Conservation (phyloP, 805 yeast genomes). For the Metschnikowia lachancei region DNA sequence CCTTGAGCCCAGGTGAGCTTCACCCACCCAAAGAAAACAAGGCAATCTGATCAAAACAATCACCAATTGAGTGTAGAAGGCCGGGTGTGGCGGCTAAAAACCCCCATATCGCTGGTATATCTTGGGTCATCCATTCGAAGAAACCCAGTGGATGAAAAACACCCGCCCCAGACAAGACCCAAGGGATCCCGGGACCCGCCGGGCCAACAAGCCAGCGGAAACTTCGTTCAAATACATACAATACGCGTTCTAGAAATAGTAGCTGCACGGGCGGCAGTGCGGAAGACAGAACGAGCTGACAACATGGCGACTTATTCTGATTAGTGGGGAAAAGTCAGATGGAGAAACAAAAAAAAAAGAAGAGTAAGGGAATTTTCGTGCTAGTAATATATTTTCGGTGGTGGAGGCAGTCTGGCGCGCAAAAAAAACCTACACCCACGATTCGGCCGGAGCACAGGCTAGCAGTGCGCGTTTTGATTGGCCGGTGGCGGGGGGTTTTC, state of each 20-base stretch:
- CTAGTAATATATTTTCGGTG: slow-evolving; percentile 19
- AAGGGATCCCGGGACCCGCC: neutral
- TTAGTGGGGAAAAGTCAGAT: slow-evolving; percentile 19
- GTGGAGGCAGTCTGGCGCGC: slow-evolving; percentile 18
- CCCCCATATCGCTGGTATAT: neutral
- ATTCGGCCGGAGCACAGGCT: slow-evolving; percentile 21
- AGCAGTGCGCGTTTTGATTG: slow-evolving; percentile 18
- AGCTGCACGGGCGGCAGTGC: slow-evolving; percentile 81
- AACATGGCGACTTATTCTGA: slow-evolving; percentile 51
- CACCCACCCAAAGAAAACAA: neutral
- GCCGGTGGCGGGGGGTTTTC: slow-evolving; percentile 2
- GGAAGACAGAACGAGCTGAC: slow-evolving; percentile 81
- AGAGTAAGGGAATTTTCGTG: slow-evolving; percentile 15
- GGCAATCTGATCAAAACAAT: no score
- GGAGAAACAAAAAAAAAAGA: slow-evolving; percentile 18
- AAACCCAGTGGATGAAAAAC: neutral
- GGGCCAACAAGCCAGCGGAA: neutral
- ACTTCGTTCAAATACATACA: slow-evolving; percentile 22
- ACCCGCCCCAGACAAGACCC: neutral
- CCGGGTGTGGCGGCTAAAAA: no score
- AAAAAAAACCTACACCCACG: slow-evolving; percentile 18
- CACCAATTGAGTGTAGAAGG: no score
- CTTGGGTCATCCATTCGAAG: neutral
- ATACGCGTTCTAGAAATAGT: slow-evolving; percentile 29
- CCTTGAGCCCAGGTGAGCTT: no score